Conservation (phyloP, 192 early-diverging fungal genomes). For the Mortierella antarctica region DNA sequence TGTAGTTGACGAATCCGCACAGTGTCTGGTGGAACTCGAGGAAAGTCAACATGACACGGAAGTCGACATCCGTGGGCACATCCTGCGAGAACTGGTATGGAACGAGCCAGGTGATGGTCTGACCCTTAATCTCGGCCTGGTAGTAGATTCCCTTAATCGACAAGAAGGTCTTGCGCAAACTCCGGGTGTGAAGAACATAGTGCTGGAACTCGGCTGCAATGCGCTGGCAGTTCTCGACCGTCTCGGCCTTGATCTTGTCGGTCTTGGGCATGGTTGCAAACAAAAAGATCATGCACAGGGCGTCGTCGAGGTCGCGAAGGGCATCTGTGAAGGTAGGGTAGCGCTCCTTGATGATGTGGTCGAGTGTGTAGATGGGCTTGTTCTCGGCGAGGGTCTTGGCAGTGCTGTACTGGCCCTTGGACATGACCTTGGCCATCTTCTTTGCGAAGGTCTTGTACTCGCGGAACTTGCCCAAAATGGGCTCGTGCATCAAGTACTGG, state of each 20-base stretch:
- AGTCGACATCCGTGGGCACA: conserved; percentile 93
- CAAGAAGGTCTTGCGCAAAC: conserved; percentile 90
- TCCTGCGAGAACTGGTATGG: conserved; percentile 95
- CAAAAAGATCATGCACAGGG: conserved; percentile 95
- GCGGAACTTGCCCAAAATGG: conserved; percentile 90
- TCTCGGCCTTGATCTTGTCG: conserved; percentile 66
- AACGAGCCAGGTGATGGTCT: conserved; percentile 93
- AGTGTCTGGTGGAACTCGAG: conserved; percentile 95
- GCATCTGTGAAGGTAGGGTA: conserved; percentile 96
- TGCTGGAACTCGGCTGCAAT: conserved; percentile 94
- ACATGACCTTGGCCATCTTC: conserved; percentile 89
- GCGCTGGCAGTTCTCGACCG: conserved; percentile 80
- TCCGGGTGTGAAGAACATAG: conserved; percentile 82
- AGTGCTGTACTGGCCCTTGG: conserved; percentile 80
- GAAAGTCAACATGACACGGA: conserved; percentile 97
- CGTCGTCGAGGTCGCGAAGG: conserved; percentile 95
- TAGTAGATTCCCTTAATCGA: conserved; percentile 99
- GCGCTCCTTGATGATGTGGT: conserved; percentile 95
- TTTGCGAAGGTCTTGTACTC: conserved; percentile 90
- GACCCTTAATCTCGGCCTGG: conserved; percentile 97
- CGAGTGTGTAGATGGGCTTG: conserved; percentile 87
- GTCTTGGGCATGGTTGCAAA: conserved; percentile 91
- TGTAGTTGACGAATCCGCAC: conserved; percentile 94
- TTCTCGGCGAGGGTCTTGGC: conserved; percentile 81
- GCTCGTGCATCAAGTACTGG: conserved; percentile 93